A percentile compares a stretch with the other conserved stretches of the same genome.
These are phyloP conservation scores for Mentha longifolia DNA, from an alignment of 257 asterid genomes.

Conservation along the genomic window DNA sequence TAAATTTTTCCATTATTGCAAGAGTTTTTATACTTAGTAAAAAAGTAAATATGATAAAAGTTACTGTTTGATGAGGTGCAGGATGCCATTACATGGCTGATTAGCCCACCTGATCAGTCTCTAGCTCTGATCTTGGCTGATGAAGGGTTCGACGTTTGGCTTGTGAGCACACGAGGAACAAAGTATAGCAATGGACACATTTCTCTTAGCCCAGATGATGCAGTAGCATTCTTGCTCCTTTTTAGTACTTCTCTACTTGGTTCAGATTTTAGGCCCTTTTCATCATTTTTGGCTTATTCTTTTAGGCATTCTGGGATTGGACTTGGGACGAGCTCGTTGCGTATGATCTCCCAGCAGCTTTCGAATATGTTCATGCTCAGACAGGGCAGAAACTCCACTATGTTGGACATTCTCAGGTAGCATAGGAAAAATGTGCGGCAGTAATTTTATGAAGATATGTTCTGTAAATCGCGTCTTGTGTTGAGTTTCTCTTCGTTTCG, in stretches of 20 bases:
- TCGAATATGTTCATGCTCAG: conserved; percentile 38
- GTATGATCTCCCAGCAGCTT: conserved; percentile 45
- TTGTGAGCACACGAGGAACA: conserved; percentile 46
- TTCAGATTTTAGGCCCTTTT: not conserved
- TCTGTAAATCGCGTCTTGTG: too few species aligned
- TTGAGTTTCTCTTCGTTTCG: not conserved
- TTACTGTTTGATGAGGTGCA: conserved; percentile 2
- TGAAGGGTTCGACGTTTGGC: conserved; percentile 50
- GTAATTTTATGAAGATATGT: not conserved
- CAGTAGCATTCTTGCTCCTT: conserved; percentile 30
- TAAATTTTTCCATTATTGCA: not conserved
- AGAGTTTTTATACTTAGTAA: not conserved
- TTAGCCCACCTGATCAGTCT: conserved; percentile 43
- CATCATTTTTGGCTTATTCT: not conserved
- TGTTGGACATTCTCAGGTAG: conserved; percentile 54
- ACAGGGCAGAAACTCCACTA: conserved; percentile 51
- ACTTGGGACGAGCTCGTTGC: conserved; percentile 52
- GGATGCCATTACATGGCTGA: conserved; percentile 50
- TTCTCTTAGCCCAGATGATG: conserved; percentile 37
- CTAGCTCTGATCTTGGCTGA: conserved; percentile 48
- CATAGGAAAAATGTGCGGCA: not conserved
- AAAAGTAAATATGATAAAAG: too few species aligned
- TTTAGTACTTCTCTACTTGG: not conserved
- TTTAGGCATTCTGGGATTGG: conserved; percentile 53
- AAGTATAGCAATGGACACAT: conserved; percentile 43